Base-by-base conservation (phyloP, 2,329 filamentous ascomycete genomes). In the Venturia asperata region DNA sequence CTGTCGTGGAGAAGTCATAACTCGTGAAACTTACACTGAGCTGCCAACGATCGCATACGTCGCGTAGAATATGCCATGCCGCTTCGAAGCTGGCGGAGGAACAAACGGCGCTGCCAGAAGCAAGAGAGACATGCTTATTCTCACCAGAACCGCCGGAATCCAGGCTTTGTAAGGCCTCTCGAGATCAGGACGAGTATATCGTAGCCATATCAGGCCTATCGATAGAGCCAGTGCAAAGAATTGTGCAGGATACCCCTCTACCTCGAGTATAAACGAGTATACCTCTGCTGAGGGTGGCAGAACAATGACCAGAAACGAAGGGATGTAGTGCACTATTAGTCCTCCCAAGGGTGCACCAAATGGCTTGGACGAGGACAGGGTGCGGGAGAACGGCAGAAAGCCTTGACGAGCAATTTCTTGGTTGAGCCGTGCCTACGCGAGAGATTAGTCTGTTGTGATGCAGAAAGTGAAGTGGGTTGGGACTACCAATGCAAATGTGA, bases 391-490 rank as follows among this genome's bases (percentile, higher is more conserved):
- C 0, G 88, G 88, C 0, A 91, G 78, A 65, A 91, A 85, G 0
- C 88, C 88, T 70, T 89, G 86, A 27, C 87, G 80, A 2, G 87
- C 88, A 64, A 91, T 85, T 72, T 91, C 87, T 71, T 90, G 87
- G 69, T 90, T 90, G 2, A 89, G 75, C 1, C 87, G 83, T 5
- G 87, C 83, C 85, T 88, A 65, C 7, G 27, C 34, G 24, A 4
- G 19, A n/a, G 5, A 21, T 62, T 17, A 37, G 60, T 11, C 21
- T 43, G 11, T 61, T 41, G 41, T 30, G 17, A 4, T 52, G 15
- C 27, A 13, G 6, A 4, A 3, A 17, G 2, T 5, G 17, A 17
- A 7, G 41, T n/a, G 13, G 5, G 5, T 37, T 37, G 5, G 7
- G 13, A 30, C 24, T 37, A 37, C 52, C 52, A 58, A 34, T n/a